Evolutionary conservation across 2,329 filamentous ascomycete genomes (phyloP).

Genomic region (Phaeosphaeria sp.): DNA sequence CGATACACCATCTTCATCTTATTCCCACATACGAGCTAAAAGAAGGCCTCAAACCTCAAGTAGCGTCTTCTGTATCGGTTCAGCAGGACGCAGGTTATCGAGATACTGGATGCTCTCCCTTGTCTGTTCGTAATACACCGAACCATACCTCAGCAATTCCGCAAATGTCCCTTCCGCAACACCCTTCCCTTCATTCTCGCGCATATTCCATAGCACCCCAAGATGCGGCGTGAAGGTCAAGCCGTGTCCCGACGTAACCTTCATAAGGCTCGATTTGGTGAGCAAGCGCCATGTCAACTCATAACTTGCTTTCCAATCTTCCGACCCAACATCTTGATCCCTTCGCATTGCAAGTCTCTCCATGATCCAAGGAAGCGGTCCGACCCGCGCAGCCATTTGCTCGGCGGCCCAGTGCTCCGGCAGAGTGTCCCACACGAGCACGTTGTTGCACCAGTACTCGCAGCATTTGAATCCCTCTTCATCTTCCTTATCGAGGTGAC

Average conservation of each 20-base stretch:
- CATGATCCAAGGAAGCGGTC: not conserved
- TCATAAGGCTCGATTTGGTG: not conserved
- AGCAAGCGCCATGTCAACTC: not conserved
- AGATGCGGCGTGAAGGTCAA: not conserved
- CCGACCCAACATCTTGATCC: not conserved
- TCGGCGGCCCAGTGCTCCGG: not conserved
- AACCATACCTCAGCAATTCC: not conserved
- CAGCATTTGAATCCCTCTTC: not conserved
- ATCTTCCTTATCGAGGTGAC: not conserved
- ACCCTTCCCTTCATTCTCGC: not conserved
- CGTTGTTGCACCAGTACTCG: not conserved
- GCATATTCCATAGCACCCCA: not conserved
- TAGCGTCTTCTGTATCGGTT: not conserved
- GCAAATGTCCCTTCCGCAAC: not conserved
- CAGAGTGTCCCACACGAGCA: not conserved
- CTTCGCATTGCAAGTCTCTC: not conserved
- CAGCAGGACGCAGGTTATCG: not conserved
- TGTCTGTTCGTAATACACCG: not conserved
- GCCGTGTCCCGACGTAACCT: not conserved
- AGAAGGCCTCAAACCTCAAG: not conserved
- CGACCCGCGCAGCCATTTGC: not conserved
- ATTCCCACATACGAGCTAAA: too few species aligned
- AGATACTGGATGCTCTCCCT: not conserved
- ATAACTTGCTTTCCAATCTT: not conserved
- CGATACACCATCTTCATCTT: too few species aligned